These are phyloP conservation scores for Termitomyces sp. DNA, from an alignment of 768 basidiomycete genomes.

Conservation along the genomic window DNA sequence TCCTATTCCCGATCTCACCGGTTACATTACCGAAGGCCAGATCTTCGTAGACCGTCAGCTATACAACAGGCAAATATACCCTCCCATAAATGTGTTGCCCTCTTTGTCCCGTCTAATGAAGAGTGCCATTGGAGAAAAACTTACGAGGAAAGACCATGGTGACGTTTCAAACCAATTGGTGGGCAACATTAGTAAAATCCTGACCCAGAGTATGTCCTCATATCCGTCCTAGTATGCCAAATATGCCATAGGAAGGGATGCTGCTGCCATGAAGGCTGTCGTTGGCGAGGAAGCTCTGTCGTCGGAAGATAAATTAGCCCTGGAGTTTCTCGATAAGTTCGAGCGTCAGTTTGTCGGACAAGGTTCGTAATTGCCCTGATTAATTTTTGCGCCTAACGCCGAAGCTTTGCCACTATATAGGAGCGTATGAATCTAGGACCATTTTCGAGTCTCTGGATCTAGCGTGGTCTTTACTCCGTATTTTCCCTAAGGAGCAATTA, in stretches of 20 bases:
- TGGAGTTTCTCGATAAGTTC: slow-evolving; percentile 98
- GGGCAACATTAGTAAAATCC: slow-evolving; percentile 24
- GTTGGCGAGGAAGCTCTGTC: slow-evolving; percentile 98
- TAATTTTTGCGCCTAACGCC: slow-evolving; percentile 4
- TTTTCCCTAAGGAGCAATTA: slow-evolving; percentile 98
- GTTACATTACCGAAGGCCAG: slow-evolving; percentile 99
- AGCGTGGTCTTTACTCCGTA: slow-evolving; percentile 93
- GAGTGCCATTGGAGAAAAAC: slow-evolving; percentile 95
- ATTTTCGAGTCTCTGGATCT: slow-evolving; percentile 97
- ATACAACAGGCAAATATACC: slow-evolving; percentile 96
- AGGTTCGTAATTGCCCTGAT: slow-evolving; percentile 42
- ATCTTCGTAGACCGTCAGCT: slow-evolving; percentile 98
- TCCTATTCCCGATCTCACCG: slow-evolving; percentile 98
- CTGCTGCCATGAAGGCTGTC: slow-evolving; percentile 98
- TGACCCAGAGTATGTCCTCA: not conserved
- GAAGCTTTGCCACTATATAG: slow-evolving; percentile 30
- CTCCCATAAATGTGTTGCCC: slow-evolving; percentile 98
- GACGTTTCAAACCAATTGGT: slow-evolving; percentile 99
- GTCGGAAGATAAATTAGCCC: slow-evolving; percentile 89
- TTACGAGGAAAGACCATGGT: slow-evolving; percentile 97
- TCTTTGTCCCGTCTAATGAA: slow-evolving; percentile 99
- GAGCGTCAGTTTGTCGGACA: slow-evolving; percentile 97
- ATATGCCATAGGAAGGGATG: slow-evolving; percentile 96
- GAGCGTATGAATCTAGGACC: slow-evolving; percentile 90
- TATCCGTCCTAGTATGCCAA: slow-evolving; percentile 72